Evolutionary conservation across 2,329 filamentous ascomycete genomes (phyloP).

Genomic region (Penicillium italicum): DNA sequence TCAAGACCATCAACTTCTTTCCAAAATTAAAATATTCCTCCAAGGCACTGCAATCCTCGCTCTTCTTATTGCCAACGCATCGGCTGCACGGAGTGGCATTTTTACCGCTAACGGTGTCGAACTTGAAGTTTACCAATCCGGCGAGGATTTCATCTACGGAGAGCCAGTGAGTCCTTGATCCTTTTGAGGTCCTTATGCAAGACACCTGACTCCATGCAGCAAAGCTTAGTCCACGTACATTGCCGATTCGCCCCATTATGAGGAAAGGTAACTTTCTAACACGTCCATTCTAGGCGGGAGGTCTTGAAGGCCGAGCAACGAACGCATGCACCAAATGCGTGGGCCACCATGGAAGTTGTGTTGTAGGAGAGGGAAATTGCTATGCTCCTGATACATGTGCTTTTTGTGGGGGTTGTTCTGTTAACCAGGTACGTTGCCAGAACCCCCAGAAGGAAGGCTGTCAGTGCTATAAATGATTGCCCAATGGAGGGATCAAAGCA

Average conservation of each 20-base stretch:
- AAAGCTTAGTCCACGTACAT: neutral
- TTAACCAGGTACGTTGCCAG: constrained; percentile 2
- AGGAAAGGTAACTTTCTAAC: neutral
- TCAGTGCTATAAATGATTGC: constrained; percentile 1
- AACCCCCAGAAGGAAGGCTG: constrained; percentile 1
- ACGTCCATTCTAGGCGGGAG: neutral
- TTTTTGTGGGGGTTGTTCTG: neutral
- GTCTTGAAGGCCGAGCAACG: neutral
- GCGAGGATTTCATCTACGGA: neutral
- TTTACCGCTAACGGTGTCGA: neutral
- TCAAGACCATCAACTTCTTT: neutral
- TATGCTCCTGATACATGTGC: constrained; percentile 1
- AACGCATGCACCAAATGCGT: constrained; percentile 2
- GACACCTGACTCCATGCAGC: neutral
- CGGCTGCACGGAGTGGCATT: neutral
- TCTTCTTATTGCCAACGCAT: neutral
- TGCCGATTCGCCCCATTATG: rapidly evolving
- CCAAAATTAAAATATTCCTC: neutral
- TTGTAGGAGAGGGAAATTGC: constrained; percentile 1
- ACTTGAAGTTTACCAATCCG: neutral
- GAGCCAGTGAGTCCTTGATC: neutral
- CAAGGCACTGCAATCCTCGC: neutral
- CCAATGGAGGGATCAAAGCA: too few relatives aligned
- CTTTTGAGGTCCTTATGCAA: neutral
- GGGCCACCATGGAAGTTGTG: constrained; percentile 5